phyloP scores from a whole-genome alignment of 768 basidiomycete species.

The Termitomyces bulborhizus region DNA sequence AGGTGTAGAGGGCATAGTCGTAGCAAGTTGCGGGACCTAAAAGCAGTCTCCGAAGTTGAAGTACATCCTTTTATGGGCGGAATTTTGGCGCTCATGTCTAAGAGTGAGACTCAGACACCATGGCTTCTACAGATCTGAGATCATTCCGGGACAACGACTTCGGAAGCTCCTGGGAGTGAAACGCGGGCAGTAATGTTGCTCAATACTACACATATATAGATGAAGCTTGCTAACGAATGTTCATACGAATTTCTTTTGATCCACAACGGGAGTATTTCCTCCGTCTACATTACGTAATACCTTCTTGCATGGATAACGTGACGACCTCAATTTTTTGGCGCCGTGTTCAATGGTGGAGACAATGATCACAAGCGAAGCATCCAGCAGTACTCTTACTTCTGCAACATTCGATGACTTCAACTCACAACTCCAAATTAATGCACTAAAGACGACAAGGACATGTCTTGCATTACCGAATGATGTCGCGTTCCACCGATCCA shows the following conservation, averaged over 20 bases:
- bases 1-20: background rate
- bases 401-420: constrained; percentile 47
- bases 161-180: too few species aligned
- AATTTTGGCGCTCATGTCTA: constrained; percentile 5
- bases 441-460: constrained; percentile 56
- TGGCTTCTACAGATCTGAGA: background rate
- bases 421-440: constrained; percentile 49
- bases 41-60: constrained; percentile 1
- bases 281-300: background rate
- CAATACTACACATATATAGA: too few species aligned
- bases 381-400: constrained; percentile 10
- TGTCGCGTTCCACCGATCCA: constrained; percentile 83
- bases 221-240: too few species aligned
- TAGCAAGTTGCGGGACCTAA: background rate
- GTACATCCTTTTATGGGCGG: background rate
- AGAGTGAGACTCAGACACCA: background rate
- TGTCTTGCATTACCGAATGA: constrained; percentile 65
- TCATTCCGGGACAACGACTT: background rate
- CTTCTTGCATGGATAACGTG: background rate
- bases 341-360: too few species aligned
- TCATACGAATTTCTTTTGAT: too few species aligned
- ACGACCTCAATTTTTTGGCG: background rate
- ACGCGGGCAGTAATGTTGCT: too few species aligned
- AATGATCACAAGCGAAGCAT: constrained; percentile 11
- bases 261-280: too few species aligned